Evolutionary conservation across 345 rosid species (phyloP).

Genomic region (Raphanus raphanistrum): DNA sequence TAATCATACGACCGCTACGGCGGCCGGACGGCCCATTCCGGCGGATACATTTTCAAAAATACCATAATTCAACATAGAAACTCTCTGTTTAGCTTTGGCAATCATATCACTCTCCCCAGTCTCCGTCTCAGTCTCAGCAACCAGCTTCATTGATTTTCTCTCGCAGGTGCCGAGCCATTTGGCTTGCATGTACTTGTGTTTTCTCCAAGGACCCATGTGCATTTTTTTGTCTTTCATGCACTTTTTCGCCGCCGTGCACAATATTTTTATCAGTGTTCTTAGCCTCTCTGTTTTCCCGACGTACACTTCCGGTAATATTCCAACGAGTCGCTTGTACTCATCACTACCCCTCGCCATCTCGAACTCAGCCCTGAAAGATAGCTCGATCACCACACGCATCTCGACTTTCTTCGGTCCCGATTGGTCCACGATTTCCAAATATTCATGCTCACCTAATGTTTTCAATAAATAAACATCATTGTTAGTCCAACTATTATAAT

Average conservation of each 20-base stretch:
- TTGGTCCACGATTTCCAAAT: slow-evolving; percentile 60
- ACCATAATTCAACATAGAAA: slow-evolving; percentile 37
- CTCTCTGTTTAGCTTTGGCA: slow-evolving; percentile 28
- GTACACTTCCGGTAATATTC: slow-evolving; percentile 59
- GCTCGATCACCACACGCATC: slow-evolving; percentile 67
- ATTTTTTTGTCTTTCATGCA: slow-evolving; percentile 87
- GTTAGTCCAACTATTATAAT: slow-evolving; percentile 17
- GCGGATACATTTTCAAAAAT: slow-evolving; percentile 11
- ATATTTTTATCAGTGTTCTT: slow-evolving; percentile 56
- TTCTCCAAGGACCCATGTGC: slow-evolving; percentile 97
- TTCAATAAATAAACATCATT: not conserved
- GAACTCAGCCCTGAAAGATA: slow-evolving; percentile 72
- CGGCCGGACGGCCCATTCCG: slow-evolving; percentile 28
- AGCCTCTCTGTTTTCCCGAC: slow-evolving; percentile 81
- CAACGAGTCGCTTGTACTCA: slow-evolving; percentile 57
- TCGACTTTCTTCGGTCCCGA: slow-evolving; percentile 51
- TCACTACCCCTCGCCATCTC: slow-evolving; percentile 75
- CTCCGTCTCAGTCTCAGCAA: slow-evolving; percentile 13
- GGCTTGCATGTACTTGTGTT: slow-evolving; percentile 84
- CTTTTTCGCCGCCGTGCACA: slow-evolving; percentile 68
- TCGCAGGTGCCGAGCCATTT: slow-evolving; percentile 75
- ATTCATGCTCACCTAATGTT: slow-evolving; percentile 67
- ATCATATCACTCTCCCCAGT: slow-evolving; percentile 1
- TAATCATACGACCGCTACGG: slow-evolving; percentile 33
- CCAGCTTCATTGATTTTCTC: slow-evolving; percentile 21